Percentiles rank a stretch among this genome's conserved stretches.
Conservation (phyloP, 169 alveolate genomes). For the Sarcocystis neurona region DNA sequence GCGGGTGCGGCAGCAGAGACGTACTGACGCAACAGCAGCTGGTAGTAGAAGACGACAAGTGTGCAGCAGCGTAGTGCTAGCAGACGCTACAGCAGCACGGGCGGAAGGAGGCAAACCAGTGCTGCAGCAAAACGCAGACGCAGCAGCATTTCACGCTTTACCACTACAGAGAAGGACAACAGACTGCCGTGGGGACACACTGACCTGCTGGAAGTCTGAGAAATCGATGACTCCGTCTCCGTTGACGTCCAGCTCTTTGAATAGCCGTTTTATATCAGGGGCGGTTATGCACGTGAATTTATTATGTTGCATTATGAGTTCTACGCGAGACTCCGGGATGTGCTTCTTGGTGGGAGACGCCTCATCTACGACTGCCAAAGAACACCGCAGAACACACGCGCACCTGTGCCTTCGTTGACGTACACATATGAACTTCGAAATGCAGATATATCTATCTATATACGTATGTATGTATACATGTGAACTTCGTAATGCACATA, state of each 20-base stretch:
- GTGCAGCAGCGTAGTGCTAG: no score
- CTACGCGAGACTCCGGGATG: constrained; percentile 2
- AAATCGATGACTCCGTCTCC: constrained; percentile 22
- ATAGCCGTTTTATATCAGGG: background rate
- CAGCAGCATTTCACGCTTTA: no score
- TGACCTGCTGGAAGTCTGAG: constrained; percentile 26
- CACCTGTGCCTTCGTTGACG: background rate
- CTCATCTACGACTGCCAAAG: background rate
- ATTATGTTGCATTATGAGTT: background rate
- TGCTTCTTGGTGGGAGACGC: constrained; percentile 4
- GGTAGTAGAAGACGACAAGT: no score
- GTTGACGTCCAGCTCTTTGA: constrained; percentile 33
- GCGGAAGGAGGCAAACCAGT: no score
- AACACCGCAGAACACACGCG: background rate
- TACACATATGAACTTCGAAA: background rate
- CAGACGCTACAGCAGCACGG: no score
- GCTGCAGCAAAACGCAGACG: no score
- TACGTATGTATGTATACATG: background rate
- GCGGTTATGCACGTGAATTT: constrained; percentile 24
- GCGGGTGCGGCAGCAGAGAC: no score
- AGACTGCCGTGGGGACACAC: no score
- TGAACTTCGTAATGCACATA: background rate
- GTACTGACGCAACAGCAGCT: no score
- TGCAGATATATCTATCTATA: background rate
- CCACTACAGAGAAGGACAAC: no score